phyloP scores from a whole-genome alignment of 1,284 basidiomycete species.

The Wolfiporia cocos region DNA sequence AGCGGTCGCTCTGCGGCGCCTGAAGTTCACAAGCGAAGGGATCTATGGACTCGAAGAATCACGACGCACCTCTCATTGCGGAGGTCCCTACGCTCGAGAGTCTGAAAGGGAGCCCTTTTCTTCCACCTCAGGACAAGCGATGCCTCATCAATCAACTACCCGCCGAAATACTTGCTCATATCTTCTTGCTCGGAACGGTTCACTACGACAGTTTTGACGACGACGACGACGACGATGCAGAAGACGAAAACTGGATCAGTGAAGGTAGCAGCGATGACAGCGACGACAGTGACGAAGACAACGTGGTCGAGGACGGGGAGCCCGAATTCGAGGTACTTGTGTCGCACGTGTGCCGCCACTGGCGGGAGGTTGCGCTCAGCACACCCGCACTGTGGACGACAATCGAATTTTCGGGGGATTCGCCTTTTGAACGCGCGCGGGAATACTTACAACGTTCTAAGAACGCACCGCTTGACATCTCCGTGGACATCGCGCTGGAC shows the following conservation, averaged over 20 bases:
- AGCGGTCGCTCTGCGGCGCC: no score
- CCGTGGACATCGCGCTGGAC: slow-evolving; percentile 16
- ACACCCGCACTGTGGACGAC: slow-evolving; percentile 31
- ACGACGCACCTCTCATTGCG: no score
- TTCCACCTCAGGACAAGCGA: slow-evolving; percentile 36
- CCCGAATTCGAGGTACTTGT: slow-evolving; percentile 35
- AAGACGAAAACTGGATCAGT: slow-evolving; percentile 22
- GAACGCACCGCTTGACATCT: slow-evolving; percentile 30
- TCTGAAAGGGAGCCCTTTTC: slow-evolving; percentile 24
- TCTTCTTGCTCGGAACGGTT: slow-evolving; percentile 44
- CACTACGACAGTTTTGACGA: slow-evolving; percentile 19
- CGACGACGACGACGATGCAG: slow-evolving; percentile 27
- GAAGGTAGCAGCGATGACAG: slow-evolving; percentile 17
- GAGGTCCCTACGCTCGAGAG: no score
- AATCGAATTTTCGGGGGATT: slow-evolving; percentile 36
- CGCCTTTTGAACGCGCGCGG: slow-evolving; percentile 38
- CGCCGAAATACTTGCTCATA: slow-evolving; percentile 49
- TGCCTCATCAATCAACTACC: slow-evolving; percentile 53
- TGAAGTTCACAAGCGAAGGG: no score
- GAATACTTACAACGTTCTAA: slow-evolving; percentile 37
- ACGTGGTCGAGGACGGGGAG: slow-evolving; percentile 18
- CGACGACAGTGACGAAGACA: slow-evolving; percentile 18
- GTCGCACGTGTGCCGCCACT: slow-evolving; percentile 36
- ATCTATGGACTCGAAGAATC: no score
- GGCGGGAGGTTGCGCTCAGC: slow-evolving; percentile 27